phyloP scores from a whole-genome alignment of 2,329 filamentous ascomycete genomes.

The Nigrospora sphaerica region DNA sequence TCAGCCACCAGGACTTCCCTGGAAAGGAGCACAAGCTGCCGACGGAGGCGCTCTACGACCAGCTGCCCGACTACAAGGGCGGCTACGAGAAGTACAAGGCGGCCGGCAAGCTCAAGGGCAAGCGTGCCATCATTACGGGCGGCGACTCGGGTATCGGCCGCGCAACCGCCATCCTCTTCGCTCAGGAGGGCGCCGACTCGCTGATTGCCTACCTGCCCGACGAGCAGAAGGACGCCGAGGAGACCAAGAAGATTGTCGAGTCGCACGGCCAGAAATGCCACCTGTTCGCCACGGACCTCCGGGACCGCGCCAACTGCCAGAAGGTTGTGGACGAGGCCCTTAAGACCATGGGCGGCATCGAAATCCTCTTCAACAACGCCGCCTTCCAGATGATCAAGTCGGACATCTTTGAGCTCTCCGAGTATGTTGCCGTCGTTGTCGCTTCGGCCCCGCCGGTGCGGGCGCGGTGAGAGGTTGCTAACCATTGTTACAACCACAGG shows the following conservation, averaged over 20 bases:
- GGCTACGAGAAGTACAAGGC: slow-evolving; percentile 65
- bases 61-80: slow-evolving; percentile 61
- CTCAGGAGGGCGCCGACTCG: slow-evolving; percentile 71
- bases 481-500: slow-evolving; percentile 30
- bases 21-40: slow-evolving; percentile 41
- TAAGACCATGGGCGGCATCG: slow-evolving; percentile 59
- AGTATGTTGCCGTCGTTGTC: slow-evolving; percentile 41
- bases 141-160: slow-evolving; percentile 76
- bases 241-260: slow-evolving; percentile 66
- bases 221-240: slow-evolving; percentile 69
- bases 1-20: slow-evolving; percentile 33
- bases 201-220: slow-evolving; percentile 68
- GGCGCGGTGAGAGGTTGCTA: slow-evolving; percentile 2
- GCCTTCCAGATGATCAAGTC: slow-evolving; percentile 69
- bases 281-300: slow-evolving; percentile 58
- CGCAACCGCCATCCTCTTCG: slow-evolving; percentile 68
- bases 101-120: slow-evolving; percentile 68
- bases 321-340: slow-evolving; percentile 61
- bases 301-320: slow-evolving; percentile 59
- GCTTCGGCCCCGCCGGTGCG: no score
- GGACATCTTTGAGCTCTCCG: slow-evolving; percentile 63
- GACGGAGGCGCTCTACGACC: slow-evolving; percentile 51
- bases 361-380: slow-evolving; percentile 70
- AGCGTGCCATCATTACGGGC: slow-evolving; percentile 73
- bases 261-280: slow-evolving; percentile 59